Evolutionary conservation across 2,329 filamentous ascomycete genomes (phyloP), one percentile per base, ranked within the genome.

Genomic region (Nothopassalora personata): DNA sequence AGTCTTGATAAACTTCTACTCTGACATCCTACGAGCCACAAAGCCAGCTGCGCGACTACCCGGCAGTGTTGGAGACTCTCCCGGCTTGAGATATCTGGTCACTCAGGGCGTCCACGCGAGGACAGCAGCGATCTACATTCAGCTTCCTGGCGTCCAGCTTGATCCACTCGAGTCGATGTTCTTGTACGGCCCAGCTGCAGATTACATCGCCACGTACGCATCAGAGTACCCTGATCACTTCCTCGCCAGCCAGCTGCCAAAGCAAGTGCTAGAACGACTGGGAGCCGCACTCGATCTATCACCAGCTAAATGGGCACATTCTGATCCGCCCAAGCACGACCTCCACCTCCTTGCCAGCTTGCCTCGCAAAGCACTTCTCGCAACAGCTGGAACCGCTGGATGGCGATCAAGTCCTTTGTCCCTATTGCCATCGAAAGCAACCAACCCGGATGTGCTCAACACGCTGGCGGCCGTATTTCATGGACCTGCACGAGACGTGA

Each of bases 181-280:
- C 65, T 72, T 86, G 9, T 79, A 79, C 61, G 78, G 79, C 5
- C 78, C 81, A 4, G 77, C 83, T 19, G 83, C 82, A 63, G 77
- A 80, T 51, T 86, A 86, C 68, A 75, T 86, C 49, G 77, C 81
- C 36, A 79, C 78, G 57, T 86, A 85, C 67, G 80, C 79, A 7
- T 77, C 78, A 33, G 72, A 72, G 3, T 85, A 84, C 56, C 80
- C 81, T 1, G 77, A 80, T 31, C 80, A 85, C 66, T 79, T 84
- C 55, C 73, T 84, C 36, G 75, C 76, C 31, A 77, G 75, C 45
- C 64, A 72, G 5, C 72, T 77, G 51, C 70, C 79, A 46, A 72
- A 77, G 47, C 70, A 72, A 19, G 77, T 84, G 47, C 72, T 80
- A 13, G 68, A 73, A n/a, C 76, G 79, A 19, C 74, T 85, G 9